Evolutionary conservation across 129 eudicot genomes (phyloP), one percentile per base, ranked within the genome.

Genomic region (Pittosporum tobira): DNA sequence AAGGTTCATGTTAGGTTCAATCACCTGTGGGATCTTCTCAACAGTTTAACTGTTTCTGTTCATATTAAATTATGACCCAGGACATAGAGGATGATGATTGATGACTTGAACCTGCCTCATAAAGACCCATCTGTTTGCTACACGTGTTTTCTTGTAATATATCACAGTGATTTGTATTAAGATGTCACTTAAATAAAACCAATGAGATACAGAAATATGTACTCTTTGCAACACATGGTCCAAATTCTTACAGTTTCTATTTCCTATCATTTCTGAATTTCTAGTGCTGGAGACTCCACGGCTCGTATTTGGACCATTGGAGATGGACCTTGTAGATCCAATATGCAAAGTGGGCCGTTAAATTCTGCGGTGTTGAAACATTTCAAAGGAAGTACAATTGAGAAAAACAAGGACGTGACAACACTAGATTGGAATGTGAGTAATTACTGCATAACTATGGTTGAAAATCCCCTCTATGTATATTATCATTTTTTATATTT

Each of bases 381-480:
- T 68, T 75, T 63, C 71, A 80, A 82, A 70, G 88, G 93, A 60
- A 75, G 78, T 82, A 73, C 94, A 57, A 83, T 68, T 65, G 94
- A 88, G 69, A 84, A 86, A 77, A 77, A 88, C 84, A 89, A 82
- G 71, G 97, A 89, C 51, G 97, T 89, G 38, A 89, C 97, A 46
- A 89, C 97, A 28, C 91, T 89, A 22, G 97, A 89, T 63, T 89
- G 97, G 97, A 89, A 89, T 71, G 97, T 89, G 82, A 82, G 97
- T 66, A 68, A 28, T 61, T 45, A 46, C 26, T 70, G 20, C 38
- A 37, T 48, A 23, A 56, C 42, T 50, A 18, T 68, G 40, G 37
- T 28, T 48, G 38, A 2, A 21, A 3, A 24, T 6, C 9, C 31
- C 29, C 10, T 38, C 11, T 23, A 23, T 27, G 12, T 23, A 14